phyloP scores from a whole-genome alignment of 2,329 filamentous ascomycete genomes.

The Tolypocladium amazonense region DNA sequence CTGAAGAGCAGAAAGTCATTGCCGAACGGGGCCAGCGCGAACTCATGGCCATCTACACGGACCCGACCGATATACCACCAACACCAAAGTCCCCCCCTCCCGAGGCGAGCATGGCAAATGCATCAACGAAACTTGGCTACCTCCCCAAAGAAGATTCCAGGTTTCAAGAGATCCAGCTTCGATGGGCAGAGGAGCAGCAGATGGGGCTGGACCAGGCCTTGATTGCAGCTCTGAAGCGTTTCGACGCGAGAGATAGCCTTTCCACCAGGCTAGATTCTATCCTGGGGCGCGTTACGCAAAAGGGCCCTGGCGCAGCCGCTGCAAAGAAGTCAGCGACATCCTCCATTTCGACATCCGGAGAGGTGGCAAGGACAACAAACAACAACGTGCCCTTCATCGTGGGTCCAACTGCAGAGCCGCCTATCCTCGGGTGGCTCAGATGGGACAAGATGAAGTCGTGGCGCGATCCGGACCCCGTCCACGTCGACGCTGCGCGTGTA shows the following conservation, averaged over 20 bases:
- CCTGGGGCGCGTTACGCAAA: constrained; percentile 21
- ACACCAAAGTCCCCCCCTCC: constrained; percentile 43
- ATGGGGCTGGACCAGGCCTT: constrained; percentile 31
- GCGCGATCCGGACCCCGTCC: constrained; percentile 27
- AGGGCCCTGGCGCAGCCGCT: constrained; percentile 1
- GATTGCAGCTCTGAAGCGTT: constrained; percentile 31
- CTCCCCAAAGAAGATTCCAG: constrained; percentile 29
- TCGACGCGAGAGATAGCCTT: constrained; percentile 25
- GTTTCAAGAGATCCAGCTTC: constrained; percentile 36
- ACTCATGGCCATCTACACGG: constrained; percentile 50
- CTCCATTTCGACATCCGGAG: background rate
- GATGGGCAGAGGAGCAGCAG: constrained; percentile 36
- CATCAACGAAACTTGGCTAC: constrained; percentile 18
- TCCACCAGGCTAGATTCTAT: constrained; percentile 29
- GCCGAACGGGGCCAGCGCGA: constrained; percentile 46
- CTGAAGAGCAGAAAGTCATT: constrained; percentile 45
- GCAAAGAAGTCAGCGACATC: constrained; percentile 3
- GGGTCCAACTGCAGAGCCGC: constrained; percentile 26
- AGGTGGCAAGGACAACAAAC: background rate
- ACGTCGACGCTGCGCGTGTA: constrained; percentile 18
- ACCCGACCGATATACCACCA: constrained; percentile 41
- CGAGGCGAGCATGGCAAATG: constrained; percentile 15
- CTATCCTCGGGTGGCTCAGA: constrained; percentile 30
- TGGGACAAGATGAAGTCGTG: constrained; percentile 34
- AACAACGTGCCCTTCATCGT: constrained; percentile 18